phyloP scores from a whole-genome alignment of 257 asterid species.

The Salvia hispanica region DNA sequence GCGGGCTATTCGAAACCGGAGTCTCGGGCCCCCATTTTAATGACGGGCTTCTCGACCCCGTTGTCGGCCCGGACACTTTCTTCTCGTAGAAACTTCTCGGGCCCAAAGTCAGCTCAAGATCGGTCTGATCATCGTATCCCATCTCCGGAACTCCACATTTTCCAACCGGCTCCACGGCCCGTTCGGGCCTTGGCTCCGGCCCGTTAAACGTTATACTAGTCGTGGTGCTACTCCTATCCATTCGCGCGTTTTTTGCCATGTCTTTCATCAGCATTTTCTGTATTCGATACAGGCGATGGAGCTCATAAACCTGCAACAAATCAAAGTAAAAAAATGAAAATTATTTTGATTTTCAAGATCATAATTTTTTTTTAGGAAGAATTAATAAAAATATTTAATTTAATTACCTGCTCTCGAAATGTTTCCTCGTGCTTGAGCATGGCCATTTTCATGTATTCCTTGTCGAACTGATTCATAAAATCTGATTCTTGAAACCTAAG shows the following conservation, averaged over 20 bases:
- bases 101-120: slow-evolving; percentile 88
- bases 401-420: too few species aligned
- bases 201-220: slow-evolving; percentile 11
- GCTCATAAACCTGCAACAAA: slow-evolving; percentile 65
- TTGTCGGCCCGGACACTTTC: not conserved
- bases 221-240: not conserved
- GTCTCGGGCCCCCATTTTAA: slow-evolving; percentile 60
- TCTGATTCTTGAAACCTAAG: too few species aligned
- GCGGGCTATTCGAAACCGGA: slow-evolving; percentile 32
- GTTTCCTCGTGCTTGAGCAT: too few species aligned
- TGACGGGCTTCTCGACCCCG: slow-evolving; percentile 39
- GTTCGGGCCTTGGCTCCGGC: slow-evolving; percentile 36
- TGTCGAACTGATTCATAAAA: slow-evolving; percentile 46
- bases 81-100: slow-evolving; percentile 47
- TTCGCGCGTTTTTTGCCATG: slow-evolving; percentile 19
- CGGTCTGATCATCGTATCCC: slow-evolving; percentile 4
- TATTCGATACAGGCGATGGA: slow-evolving; percentile 73
- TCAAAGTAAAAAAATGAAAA: too few species aligned
- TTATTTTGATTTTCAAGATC: too few species aligned
- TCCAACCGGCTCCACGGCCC: slow-evolving; percentile 29
- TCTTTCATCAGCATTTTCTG: slow-evolving; percentile 78
- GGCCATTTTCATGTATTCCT: slow-evolving; percentile 62
- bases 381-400: too few species aligned
- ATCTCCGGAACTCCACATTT: not conserved
- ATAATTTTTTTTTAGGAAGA: too few species aligned